Conservation (phyloP, 805 yeast species). For the Ogataea neopini region DNA sequence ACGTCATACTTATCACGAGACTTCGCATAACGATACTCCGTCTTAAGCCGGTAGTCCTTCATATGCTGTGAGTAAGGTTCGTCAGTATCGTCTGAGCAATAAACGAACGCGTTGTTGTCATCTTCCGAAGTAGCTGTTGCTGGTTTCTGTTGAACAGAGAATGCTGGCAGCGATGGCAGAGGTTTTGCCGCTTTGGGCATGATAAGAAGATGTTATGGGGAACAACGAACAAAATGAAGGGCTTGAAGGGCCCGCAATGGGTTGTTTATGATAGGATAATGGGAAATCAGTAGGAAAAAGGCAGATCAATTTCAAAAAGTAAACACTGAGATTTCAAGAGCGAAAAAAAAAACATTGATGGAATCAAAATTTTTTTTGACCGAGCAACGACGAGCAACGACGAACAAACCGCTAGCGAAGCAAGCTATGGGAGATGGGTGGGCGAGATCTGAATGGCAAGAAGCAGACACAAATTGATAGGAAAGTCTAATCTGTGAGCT, state of each 20-base stretch:
- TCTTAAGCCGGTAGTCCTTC: constrained; percentile 28
- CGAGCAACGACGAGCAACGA: neutral
- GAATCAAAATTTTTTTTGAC: neutral
- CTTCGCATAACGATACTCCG: constrained; percentile 29
- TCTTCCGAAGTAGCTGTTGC: constrained; percentile 10
- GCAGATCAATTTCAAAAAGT: constrained; percentile 8
- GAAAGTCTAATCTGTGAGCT: too few species aligned
- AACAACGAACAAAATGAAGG: neutral
- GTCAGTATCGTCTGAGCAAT: constrained; percentile 30
- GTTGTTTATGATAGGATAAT: neutral
- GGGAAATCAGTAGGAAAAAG: neutral
- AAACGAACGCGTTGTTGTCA: constrained; percentile 32
- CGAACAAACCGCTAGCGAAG: neutral
- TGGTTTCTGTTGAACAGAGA: constrained; percentile 10
- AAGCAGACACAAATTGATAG: too few species aligned
- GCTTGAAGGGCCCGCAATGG: constrained; percentile 4
- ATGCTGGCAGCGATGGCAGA: constrained; percentile 30
- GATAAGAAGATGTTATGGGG: neutral
- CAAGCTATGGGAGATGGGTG: neutral
- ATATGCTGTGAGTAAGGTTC: constrained; percentile 31
- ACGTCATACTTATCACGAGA: constrained; percentile 29
- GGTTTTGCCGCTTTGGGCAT: constrained; percentile 19
- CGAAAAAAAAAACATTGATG: neutral
- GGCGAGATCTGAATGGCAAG: too few species aligned
- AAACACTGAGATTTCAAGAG: constrained; percentile 6